These are phyloP conservation scores for Saitoella complicata DNA, from an alignment of 805 yeast genomes.

Conservation along the genomic window DNA sequence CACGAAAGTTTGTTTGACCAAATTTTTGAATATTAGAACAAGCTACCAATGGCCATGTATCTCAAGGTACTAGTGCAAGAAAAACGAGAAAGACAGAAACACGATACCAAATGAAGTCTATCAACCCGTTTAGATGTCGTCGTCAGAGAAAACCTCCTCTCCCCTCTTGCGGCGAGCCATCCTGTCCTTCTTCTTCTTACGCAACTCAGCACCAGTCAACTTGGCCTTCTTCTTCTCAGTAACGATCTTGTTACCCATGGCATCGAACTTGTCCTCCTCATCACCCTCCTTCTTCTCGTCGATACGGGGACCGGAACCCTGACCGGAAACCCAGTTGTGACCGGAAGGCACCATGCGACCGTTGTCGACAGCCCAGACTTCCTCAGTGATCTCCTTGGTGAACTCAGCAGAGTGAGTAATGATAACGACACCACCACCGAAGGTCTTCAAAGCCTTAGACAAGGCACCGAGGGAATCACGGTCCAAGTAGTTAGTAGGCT, in stretches of 20 bases:
- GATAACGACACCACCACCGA: conserved; percentile 99
- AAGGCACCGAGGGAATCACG: conserved; percentile 99
- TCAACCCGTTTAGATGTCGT: conserved; percentile 40
- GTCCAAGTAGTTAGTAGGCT: conserved; percentile 98
- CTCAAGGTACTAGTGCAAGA: too few species aligned
- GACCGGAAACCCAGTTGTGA: conserved; percentile 99
- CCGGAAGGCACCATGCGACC: conserved; percentile 99
- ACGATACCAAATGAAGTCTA: too few species aligned
- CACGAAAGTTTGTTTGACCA: too few species aligned
- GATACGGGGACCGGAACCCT: conserved; percentile 99
- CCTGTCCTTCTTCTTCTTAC: conserved; percentile 99
- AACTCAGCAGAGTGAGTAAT: conserved; percentile 99
- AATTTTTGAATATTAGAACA: too few species aligned
- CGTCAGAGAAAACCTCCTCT: conserved; percentile 96
- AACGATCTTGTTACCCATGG: conserved; percentile 99
- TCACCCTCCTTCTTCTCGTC: conserved; percentile 78
- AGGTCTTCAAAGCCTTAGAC: conserved; percentile 95
- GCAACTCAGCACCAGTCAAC: conserved; percentile 95
- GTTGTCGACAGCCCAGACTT: conserved; percentile 98
- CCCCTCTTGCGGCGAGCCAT: conserved; percentile 99
- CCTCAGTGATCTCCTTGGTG: conserved; percentile 98
- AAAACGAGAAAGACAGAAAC: too few species aligned
- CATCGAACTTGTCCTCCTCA: conserved; percentile 97
- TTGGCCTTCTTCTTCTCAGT: conserved; percentile 91
- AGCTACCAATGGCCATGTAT: too few species aligned